Evolutionary conservation across 2,329 filamentous ascomycete species (phyloP), one percentile per base, ranked within the genome.

Genomic region (Curvularia hawaiiensis): DNA sequence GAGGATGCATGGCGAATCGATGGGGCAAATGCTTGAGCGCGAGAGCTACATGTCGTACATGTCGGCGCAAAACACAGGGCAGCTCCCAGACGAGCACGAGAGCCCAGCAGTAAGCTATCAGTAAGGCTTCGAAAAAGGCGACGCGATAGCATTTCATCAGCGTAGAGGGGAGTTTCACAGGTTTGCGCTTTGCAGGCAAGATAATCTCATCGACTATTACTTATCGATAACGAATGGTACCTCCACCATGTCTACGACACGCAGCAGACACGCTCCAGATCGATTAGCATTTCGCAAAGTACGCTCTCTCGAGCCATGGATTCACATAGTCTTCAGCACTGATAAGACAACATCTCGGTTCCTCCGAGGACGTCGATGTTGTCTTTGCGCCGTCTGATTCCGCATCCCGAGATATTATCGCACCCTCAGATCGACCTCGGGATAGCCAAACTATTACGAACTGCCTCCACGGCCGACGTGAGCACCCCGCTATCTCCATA

Each of bases 361-460:
- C 24, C 10, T 14, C 10, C n/a, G 9, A 38, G 24, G n/a, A 16
- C 91, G 74, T 76, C 95, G 22, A 14, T 24, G 12, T 39, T 38
- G 22, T 24, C 16, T n/a, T 39, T 35, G 8, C 35, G 28, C 20
- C 22, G 28, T 16, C n/a, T 18, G 35, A 90, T 0, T 90, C 90
- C 0, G 85, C 89, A 77, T 58, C 59, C 69, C 68, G 68, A 63
- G 11, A 63, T 64, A 68, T 73, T 72, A 59, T 73, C 69, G 70
- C 58, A 59, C 20, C 50, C 22, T 46, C 35, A 39, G 47, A n/a
- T 28, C 56, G 55, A 63, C 66, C 62, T 67, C 67, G 63, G 64
- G 52, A 58, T 46, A 41, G 43, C 41, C 22, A 41, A 55, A 48
- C 26, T 50, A 54, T 52, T 54, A 55, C 44, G n/a, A 50, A 51